A percentile compares a stretch with the other conserved stretches of the same genome.
Evolutionary conservation across 805 yeast genomes (phyloP).

Genomic region (Lipomyces spencermartinsiae): DNA sequence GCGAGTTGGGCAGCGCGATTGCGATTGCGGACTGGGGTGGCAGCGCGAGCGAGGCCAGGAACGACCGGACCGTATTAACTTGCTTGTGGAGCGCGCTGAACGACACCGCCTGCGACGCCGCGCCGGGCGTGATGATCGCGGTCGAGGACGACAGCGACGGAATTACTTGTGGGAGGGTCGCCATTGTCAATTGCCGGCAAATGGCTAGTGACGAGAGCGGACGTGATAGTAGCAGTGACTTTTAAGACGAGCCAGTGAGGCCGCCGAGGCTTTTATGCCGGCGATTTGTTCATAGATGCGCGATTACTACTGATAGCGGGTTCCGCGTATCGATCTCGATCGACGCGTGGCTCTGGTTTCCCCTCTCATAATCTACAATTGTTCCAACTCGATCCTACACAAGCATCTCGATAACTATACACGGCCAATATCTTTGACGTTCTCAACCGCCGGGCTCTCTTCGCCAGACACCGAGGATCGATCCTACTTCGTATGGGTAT

Average conservation of each 20-base stretch:
- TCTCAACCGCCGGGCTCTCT: no score
- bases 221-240: neutral
- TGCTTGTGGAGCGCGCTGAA: constrained; percentile 18
- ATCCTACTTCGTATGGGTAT: no score
- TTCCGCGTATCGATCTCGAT: no score
- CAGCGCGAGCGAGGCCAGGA: constrained; percentile 28
- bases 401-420: no score
- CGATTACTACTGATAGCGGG: no score
- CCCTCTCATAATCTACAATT: no score
- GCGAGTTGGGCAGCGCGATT: constrained; percentile 64
- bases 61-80: constrained; percentile 18
- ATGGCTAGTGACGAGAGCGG: neutral
- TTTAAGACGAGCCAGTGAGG: neutral
- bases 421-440: no score
- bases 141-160: constrained; percentile 17
- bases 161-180: constrained; percentile 22
- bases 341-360: no score
- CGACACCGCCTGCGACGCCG: constrained; percentile 15
- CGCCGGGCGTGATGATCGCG: constrained; percentile 30
- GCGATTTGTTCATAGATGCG: no score
- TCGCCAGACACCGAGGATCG: no score
- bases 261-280: neutral
- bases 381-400: no score
- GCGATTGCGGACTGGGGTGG: constrained; percentile 42
- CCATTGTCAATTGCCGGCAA: constrained; percentile 13